phyloP scores from a whole-genome alignment of 495 filamentous ascomycete species.

The Penicillium dipodomyicola region DNA sequence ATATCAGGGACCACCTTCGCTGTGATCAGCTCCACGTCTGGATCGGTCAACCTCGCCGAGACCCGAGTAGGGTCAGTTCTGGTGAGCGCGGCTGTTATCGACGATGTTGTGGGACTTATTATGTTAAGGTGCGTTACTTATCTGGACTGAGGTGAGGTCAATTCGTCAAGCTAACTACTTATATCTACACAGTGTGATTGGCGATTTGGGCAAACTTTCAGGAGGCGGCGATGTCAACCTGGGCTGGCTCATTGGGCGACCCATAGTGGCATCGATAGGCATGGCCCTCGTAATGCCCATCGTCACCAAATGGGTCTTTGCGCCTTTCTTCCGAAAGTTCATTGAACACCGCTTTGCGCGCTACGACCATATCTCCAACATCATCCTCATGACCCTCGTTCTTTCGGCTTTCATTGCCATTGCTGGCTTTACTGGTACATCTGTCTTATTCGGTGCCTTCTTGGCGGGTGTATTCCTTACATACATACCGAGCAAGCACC shows the following conservation, averaged over 20 bases:
- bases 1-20: constrained; percentile 33
- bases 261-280: constrained; percentile 54
- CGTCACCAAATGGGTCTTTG: constrained; percentile 45
- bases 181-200: constrained; percentile 41
- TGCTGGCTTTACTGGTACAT: constrained; percentile 60
- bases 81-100: constrained; percentile 69
- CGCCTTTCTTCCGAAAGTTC: constrained; percentile 39
- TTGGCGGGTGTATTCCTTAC: constrained; percentile 59
- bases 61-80: constrained; percentile 36
- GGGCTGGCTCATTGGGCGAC: constrained; percentile 48
- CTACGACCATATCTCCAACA: constrained; percentile 34
- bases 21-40: constrained; percentile 31
- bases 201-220: constrained; percentile 37
- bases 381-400: constrained; percentile 39
- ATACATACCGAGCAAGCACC: constrained; percentile 39
- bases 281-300: constrained; percentile 52
- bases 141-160: not conserved
- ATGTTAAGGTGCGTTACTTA: constrained; percentile 54
- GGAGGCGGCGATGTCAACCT: constrained; percentile 29
- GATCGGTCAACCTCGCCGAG: constrained; percentile 27
- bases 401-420: constrained; percentile 52
- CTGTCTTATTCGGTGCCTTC: constrained; percentile 65
- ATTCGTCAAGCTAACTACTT: constrained; percentile 2
- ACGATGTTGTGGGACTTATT: constrained; percentile 76
- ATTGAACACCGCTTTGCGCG: constrained; percentile 35